phyloP scores from a whole-genome alignment of 495 filamentous ascomycete species.

The Penicillium robsamsonii region DNA sequence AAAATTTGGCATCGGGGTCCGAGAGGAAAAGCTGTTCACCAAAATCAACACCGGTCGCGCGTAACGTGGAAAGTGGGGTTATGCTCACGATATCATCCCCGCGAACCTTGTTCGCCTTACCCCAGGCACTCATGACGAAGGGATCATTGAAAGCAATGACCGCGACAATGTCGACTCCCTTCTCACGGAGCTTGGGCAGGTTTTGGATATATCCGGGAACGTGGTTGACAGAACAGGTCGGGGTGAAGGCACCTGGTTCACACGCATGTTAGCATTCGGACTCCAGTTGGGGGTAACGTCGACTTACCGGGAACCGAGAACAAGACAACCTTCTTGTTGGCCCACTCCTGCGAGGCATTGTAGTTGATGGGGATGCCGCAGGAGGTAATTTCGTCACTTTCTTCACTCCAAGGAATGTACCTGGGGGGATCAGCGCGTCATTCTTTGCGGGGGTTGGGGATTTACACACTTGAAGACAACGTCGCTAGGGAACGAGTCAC shows the following conservation, averaged over 20 bases:
- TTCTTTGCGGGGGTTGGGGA: slow-evolving; percentile 9
- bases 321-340: slow-evolving; percentile 83
- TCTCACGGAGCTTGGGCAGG: slow-evolving; percentile 65
- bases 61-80: neutral
- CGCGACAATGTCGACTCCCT: slow-evolving; percentile 81
- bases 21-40: slow-evolving; percentile 68
- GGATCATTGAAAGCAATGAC: slow-evolving; percentile 85
- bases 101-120: slow-evolving; percentile 81
- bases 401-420: slow-evolving; percentile 68
- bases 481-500: slow-evolving; percentile 75
- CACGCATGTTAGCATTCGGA: neutral
- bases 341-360: slow-evolving; percentile 81
- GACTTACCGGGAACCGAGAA: slow-evolving; percentile 75
- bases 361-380: slow-evolving; percentile 77
- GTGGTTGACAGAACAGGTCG: slow-evolving; percentile 82
- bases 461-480: slow-evolving; percentile 65
- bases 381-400: slow-evolving; percentile 60
- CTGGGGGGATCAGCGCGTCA: slow-evolving; percentile 30
- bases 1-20: slow-evolving; percentile 73
- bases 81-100: slow-evolving; percentile 68
- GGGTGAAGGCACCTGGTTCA: slow-evolving; percentile 78
- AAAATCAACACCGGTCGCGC: slow-evolving; percentile 23
- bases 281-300: neutral
- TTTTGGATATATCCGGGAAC: slow-evolving; percentile 80
- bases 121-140: slow-evolving; percentile 93